Evolutionary conservation across 345 rosid species (phyloP), one percentile per base, ranked within the genome.

Genomic region (Carallia pectinifolia): DNA sequence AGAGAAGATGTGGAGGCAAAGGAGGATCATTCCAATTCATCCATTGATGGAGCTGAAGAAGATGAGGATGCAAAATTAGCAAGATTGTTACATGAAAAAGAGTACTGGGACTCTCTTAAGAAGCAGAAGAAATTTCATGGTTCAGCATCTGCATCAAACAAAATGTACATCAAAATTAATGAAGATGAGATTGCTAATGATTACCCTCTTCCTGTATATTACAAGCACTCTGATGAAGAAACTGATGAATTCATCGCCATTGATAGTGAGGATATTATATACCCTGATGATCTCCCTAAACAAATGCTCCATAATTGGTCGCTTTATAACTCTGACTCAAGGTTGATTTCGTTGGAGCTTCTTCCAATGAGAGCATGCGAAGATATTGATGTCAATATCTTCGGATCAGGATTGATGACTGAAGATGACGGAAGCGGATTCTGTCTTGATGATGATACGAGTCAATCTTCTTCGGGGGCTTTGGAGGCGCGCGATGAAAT

Each of bases 131-230:
- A 69, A 78, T 78, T 70, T 53, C 76, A 62, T 38, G 77, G 79
- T 59, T 65, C 86, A 62, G 80, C 71, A 77, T 74, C 87, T 74
- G 62, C 74, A 65, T 77, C 90, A 8, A 86, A 80, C 62, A 81
- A 77, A 16, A 66, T 76, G 68, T 88, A 88, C 75, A 84, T 91
- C 39, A 93, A 88, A 72, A 91, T 91, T 66, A 82, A 88, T 69
- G 98, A 93, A 71, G 94, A 91, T 68, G 94, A 93, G 64, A 85
- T 91, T 74, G 94, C 93, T 8, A 76, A 79, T 69, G 97, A 93
- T 71, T 93, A 93, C 68, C 98, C 97, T 52, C 82, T 89, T n/a
- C 98, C 98, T 29, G 83, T 85, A 39, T 91, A 76, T 78, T 91
- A 89, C 80, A 81, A 81, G 76, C 79, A 65, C 58, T 76, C 79